Conservation (phyloP, 352 stramenopile species). For the Phytopythium litorale region DNA sequence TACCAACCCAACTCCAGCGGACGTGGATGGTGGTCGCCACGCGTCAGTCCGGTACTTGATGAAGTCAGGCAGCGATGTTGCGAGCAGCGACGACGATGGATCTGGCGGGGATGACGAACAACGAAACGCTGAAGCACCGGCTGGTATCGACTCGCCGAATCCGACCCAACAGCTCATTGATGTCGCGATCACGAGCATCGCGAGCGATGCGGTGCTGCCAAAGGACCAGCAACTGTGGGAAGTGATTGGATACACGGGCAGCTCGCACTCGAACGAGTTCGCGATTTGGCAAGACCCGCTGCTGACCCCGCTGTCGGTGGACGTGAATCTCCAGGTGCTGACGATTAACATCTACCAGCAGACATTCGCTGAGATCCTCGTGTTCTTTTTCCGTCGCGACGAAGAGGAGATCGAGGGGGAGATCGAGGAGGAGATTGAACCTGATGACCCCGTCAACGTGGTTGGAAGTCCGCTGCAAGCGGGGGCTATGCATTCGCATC, state of each 20-base stretch:
- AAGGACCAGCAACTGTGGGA: slow-evolving; percentile 52
- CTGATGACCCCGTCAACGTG: not conserved
- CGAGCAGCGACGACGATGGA: slow-evolving; percentile 7
- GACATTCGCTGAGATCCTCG: slow-evolving; percentile 63
- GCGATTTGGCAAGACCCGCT: slow-evolving; percentile 75
- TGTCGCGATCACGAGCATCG: slow-evolving; percentile 69
- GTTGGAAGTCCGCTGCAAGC: not conserved
- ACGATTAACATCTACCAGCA: slow-evolving; percentile 78
- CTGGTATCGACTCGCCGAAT: not conserved
- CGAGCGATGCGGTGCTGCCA: slow-evolving; percentile 50
- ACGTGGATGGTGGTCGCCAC: slow-evolving; percentile 8
- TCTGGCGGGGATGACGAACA: slow-evolving; percentile 4
- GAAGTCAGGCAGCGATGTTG: slow-evolving; percentile 45
- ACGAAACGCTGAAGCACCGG: too few species aligned
- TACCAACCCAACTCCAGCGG: slow-evolving; percentile 9
- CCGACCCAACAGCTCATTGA: slow-evolving; percentile 43
- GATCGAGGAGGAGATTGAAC: slow-evolving; percentile 2
- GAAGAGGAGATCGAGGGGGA: slow-evolving; percentile 12
- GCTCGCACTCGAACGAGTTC: slow-evolving; percentile 17
- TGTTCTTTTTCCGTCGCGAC: slow-evolving; percentile 73
- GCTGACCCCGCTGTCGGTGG: slow-evolving; percentile 62
- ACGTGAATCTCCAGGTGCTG: slow-evolving; percentile 63
- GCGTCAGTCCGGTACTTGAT: slow-evolving; percentile 45
- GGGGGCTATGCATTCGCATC: not conserved
- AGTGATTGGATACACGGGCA: not conserved